phyloP scores from a whole-genome alignment of 768 basidiomycete species.

The Termitomyces sp. region DNA sequence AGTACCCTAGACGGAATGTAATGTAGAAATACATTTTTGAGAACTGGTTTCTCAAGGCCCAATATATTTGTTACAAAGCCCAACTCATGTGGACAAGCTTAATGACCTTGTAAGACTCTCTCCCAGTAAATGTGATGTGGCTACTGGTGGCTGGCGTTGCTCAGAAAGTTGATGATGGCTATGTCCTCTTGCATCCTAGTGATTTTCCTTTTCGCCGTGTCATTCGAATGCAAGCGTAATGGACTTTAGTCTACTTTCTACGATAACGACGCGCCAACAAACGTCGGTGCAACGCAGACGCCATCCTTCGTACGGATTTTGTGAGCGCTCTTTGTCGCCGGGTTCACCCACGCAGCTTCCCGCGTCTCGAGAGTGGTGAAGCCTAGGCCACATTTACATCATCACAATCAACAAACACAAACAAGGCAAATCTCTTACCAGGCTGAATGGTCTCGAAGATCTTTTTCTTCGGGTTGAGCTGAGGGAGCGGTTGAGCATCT shows the following conservation, averaged over 20 bases:
- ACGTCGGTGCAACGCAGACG: constrained; percentile 71
- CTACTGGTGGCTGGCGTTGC: no score
- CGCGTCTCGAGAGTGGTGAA: constrained; percentile 85
- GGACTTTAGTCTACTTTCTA: constrained; percentile 32
- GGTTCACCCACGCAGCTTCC: constrained; percentile 94
- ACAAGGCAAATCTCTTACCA: constrained; percentile 36
- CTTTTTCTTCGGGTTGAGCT: constrained; percentile 98
- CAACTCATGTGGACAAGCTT: no score
- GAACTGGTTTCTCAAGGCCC: constrained; percentile 9
- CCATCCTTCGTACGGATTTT: constrained; percentile 85
- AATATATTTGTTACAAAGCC: background rate
- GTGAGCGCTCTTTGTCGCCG: constrained; percentile 72
- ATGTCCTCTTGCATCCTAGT: no score
- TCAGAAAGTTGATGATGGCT: no score
- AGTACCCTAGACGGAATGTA: constrained; percentile 7
- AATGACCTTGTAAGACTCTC: no score
- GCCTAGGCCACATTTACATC: constrained; percentile 43
- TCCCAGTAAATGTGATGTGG: no score
- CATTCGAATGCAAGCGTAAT: no score
- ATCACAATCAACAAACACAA: background rate
- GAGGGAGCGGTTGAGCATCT: constrained; percentile 68
- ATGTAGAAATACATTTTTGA: constrained; percentile 1
- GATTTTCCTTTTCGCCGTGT: no score
- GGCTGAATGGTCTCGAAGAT: constrained; percentile 97
- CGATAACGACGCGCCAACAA: constrained; percentile 91